Evolutionary conservation across 2,329 filamentous ascomycete genomes (phyloP).

Genomic region (Graphilbum ipis-grandicollis): DNA sequence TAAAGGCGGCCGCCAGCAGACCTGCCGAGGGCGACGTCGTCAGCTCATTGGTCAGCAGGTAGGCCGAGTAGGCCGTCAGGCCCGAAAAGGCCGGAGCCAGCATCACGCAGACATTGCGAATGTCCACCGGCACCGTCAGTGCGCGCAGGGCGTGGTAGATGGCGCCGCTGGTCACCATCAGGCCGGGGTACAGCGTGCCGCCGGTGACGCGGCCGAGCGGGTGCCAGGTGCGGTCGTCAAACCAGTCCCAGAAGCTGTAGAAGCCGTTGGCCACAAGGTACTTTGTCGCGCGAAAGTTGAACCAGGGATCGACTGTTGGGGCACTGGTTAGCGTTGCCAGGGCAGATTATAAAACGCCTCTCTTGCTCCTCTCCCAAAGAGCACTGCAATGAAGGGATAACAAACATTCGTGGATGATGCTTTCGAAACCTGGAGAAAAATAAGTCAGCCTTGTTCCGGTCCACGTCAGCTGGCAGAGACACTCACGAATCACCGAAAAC

Average conservation of each 20-base stretch:
- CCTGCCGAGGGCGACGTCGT: conserved; percentile 86
- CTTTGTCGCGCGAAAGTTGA: conserved; percentile 97
- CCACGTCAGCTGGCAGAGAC: too few species aligned
- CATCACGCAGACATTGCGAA: conserved; percentile 95
- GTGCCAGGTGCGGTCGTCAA: conserved; percentile 99
- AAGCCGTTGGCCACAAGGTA: conserved; percentile 95
- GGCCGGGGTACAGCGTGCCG: conserved; percentile 92
- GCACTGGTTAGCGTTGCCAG: neutral
- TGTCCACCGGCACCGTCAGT: conserved; percentile 85
- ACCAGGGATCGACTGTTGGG: conserved; percentile 96
- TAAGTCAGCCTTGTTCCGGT: too few species aligned
- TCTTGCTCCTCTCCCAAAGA: too few species aligned
- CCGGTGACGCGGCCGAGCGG: conserved; percentile 95
- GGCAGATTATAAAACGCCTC: too few species aligned
- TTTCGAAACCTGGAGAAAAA: conserved; percentile 84
- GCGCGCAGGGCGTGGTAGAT: conserved; percentile 90
- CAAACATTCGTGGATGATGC: conserved; percentile 99
- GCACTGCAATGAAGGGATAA: too few species aligned
- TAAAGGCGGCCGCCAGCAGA: conserved; percentile 83
- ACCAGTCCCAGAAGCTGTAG: conserved; percentile 99
- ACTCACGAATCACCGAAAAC: conserved; percentile 88
- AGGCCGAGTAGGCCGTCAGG: conserved; percentile 79
- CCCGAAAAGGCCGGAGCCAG: conserved; percentile 91
- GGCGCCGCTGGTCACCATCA: conserved; percentile 96
- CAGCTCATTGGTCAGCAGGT: conserved; percentile 95